Evolutionary conservation across 768 basidiomycete species (phyloP).

Genomic region (Cystobasidium ongulense): DNA sequence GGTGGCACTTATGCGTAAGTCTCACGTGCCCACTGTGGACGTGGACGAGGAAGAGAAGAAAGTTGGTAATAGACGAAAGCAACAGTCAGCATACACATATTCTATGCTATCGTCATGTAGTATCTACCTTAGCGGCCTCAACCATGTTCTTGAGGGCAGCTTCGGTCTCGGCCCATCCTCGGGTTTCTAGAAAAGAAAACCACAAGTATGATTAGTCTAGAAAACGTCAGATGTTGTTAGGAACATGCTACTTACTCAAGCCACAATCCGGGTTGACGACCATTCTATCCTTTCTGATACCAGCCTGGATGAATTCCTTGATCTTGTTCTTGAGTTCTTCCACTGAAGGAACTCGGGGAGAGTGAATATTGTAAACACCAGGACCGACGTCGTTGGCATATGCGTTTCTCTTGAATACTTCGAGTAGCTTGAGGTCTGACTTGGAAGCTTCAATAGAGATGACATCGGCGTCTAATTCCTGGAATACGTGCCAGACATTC

Average conservation of each 20-base stretch:
- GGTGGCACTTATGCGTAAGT: constrained; percentile 26
- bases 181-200: neutral
- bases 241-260: constrained; percentile 94
- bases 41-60: too few species aligned
- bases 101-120: too few species aligned
- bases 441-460: constrained; percentile 96
- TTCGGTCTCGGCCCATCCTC: constrained; percentile 61
- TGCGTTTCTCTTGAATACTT: constrained; percentile 86
- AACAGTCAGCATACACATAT: too few species aligned
- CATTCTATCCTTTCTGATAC: constrained; percentile 9
- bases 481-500: constrained; percentile 96
- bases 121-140: constrained; percentile 29
- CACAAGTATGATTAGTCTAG: too few species aligned
- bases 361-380: constrained; percentile 87
- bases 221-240: too few species aligned
- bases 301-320: constrained; percentile 58
- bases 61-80: too few species aligned
- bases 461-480: constrained; percentile 93
- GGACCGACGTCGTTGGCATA: constrained; percentile 98
- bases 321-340: constrained; percentile 93
- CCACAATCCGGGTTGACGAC: constrained; percentile 61
- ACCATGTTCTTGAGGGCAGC: constrained; percentile 46
- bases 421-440: constrained; percentile 94
- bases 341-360: constrained; percentile 87
- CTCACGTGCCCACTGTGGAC: constrained; percentile 27